phyloP scores from a whole-genome alignment of 352 stramenopile species.

The Salisapilia sapeloensis region DNA sequence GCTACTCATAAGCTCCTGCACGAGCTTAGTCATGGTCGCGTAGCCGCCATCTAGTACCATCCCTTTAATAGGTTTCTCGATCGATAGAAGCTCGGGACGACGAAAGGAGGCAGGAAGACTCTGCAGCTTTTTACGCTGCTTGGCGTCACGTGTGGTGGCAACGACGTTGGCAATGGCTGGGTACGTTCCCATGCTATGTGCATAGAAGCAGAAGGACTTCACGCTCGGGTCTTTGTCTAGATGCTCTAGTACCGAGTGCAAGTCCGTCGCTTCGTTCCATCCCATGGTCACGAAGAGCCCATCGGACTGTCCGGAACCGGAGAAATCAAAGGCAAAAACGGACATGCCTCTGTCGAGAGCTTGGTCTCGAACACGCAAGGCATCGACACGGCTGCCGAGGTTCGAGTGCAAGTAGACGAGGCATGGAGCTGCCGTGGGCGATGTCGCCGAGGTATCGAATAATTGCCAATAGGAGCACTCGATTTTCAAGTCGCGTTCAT shows the following conservation, averaged over 20 bases:
- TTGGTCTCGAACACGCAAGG: conserved; percentile 37
- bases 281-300: conserved; percentile 78
- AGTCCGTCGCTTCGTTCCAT: conserved; percentile 63
- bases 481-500: conserved; percentile 51
- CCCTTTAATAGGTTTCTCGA: conserved; percentile 44
- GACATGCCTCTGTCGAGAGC: conserved; percentile 55
- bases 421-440: conserved; percentile 17
- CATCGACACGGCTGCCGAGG: conserved; percentile 52
- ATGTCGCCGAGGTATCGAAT: conserved; percentile 9
- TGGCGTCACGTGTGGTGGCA: conserved; percentile 18
- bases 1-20: conserved; percentile 31
- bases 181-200: conserved; percentile 72
- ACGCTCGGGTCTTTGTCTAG: conserved; percentile 30
- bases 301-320: conserved; percentile 55
- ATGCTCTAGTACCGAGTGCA: conserved; percentile 48
- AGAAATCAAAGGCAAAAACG: conserved; percentile 70
- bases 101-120: conserved; percentile 33
- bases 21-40: conserved; percentile 46
- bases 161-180: conserved; percentile 64
- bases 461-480: conserved; percentile 66
- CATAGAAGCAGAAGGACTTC: conserved; percentile 46
- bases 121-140: conserved; percentile 31
- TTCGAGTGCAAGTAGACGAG: conserved; percentile 77
- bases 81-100: conserved; percentile 11
- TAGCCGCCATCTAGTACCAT: conserved; percentile 65